Percentiles rank a stretch among this genome's conserved stretches.
Evolutionary conservation across 2,329 filamentous ascomycete genomes (phyloP).

Genomic region (Paracamarosporium sp.): DNA sequence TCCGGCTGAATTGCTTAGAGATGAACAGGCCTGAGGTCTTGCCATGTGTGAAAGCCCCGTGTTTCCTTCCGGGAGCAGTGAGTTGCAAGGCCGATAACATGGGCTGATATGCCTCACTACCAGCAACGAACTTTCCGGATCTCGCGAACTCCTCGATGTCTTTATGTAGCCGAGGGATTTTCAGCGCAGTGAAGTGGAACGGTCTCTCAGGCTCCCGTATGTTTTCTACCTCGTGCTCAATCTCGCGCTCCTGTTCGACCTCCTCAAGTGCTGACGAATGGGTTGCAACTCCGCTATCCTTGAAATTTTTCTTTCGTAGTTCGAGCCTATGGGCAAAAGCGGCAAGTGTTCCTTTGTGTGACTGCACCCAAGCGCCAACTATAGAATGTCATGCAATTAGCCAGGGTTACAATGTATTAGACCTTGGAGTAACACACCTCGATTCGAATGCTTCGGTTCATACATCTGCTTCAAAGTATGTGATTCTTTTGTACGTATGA

Average conservation of each 20-base stretch:
- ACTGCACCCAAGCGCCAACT: not conserved
- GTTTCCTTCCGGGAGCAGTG: constrained; percentile 48
- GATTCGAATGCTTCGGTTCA: constrained; percentile 37
- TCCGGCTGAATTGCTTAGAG: constrained; percentile 58
- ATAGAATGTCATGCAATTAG: not conserved
- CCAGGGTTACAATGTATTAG: not conserved
- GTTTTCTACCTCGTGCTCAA: constrained; percentile 64
- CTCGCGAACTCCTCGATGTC: constrained; percentile 55
- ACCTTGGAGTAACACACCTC: not conserved
- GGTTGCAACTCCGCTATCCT: constrained; percentile 54
- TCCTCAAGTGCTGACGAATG: constrained; percentile 64
- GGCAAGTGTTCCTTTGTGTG: constrained; percentile 32
- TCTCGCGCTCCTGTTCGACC: constrained; percentile 64
- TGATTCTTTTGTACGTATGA: constrained; percentile 60
- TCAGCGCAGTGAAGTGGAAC: constrained; percentile 46
- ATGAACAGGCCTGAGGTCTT: constrained; percentile 45
- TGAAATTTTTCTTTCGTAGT: constrained; percentile 40
- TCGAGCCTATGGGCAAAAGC: constrained; percentile 43
- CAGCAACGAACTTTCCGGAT: constrained; percentile 53
- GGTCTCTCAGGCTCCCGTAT: constrained; percentile 63
- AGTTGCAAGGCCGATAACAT: constrained; percentile 52
- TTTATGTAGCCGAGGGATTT: constrained; percentile 56
- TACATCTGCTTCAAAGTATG: constrained; percentile 67
- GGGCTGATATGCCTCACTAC: constrained; percentile 47
- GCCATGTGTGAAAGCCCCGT: constrained; percentile 22